Conservation (phyloP, 148 eudicot genomes). For the Rheum nobile region DNA sequence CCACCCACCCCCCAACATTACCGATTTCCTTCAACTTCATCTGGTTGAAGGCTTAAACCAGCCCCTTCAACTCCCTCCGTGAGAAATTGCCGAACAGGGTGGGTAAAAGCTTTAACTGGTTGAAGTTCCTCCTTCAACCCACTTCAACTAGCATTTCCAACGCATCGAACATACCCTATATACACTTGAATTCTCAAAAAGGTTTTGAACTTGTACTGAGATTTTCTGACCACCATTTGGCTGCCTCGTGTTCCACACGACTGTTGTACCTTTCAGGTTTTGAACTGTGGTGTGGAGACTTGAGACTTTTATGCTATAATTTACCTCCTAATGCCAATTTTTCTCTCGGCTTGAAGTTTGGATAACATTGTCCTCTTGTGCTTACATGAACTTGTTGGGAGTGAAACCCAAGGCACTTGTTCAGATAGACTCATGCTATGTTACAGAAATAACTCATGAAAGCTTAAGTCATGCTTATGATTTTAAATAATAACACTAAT, state of each 20-base stretch:
- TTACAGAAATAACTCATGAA: neutral
- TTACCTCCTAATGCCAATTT: neutral
- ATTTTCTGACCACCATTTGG: neutral
- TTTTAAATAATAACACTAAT: too few relatives aligned
- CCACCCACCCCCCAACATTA: too few relatives aligned
- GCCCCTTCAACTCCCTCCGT: too few relatives aligned
- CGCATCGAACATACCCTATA: too few relatives aligned
- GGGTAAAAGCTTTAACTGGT: too few relatives aligned
- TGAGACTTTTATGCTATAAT: neutral
- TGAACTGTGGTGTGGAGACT: neutral
- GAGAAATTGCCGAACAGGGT: too few relatives aligned
- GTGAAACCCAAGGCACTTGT: neutral
- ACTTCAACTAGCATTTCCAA: too few relatives aligned
- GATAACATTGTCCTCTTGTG: too few relatives aligned
- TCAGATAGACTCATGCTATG: neutral
- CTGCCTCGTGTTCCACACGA: neutral
- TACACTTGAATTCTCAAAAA: neutral
- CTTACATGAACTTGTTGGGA: neutral
- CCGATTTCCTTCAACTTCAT: too few relatives aligned
- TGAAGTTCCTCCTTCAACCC: too few relatives aligned
- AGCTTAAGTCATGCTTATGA: neutral
- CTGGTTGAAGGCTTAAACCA: too few relatives aligned
- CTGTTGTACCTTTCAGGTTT: neutral
- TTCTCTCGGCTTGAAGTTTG: neutral
- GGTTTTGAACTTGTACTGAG: neutral